Evolutionary conservation across 2,329 filamentous ascomycete species (phyloP).

Genomic region (Aspergillus novofumigatus): DNA sequence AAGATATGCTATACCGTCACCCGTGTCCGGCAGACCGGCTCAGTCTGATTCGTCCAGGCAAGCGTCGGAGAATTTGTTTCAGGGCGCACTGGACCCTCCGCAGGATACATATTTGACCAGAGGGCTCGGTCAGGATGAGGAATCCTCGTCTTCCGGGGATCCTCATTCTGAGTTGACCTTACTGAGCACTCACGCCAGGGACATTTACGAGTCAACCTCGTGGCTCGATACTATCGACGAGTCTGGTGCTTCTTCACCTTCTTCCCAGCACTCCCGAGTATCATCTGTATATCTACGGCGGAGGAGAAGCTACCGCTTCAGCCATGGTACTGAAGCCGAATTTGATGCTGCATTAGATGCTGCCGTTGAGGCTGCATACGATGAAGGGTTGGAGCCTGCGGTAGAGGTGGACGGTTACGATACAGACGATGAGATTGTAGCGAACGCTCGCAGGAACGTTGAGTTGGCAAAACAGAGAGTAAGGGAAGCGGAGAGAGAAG

Average conservation of each 20-base stretch:
- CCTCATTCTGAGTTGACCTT: constrained; percentile 12
- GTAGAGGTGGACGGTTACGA: constrained; percentile 30
- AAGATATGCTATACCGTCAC: constrained; percentile 11
- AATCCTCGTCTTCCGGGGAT: neutral
- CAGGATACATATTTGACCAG: neutral
- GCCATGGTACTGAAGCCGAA: constrained; percentile 75
- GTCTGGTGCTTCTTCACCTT: constrained; percentile 72
- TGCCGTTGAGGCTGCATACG: constrained; percentile 92
- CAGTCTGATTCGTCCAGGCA: constrained; percentile 22
- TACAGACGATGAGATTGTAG: constrained; percentile 31
- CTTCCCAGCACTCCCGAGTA: constrained; percentile 75
- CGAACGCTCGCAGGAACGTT: constrained; percentile 60
- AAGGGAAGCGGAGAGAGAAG: constrained; percentile 68
- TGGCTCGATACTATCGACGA: constrained; percentile 96
- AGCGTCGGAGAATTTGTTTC: constrained; percentile 4
- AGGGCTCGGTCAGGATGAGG: neutral
- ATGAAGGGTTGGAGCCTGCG: constrained; percentile 78
- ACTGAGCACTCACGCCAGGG: constrained; percentile 36
- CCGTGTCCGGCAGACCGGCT: constrained; percentile 40
- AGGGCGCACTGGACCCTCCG: neutral
- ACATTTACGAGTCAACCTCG: constrained; percentile 74
- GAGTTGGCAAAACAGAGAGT: constrained; percentile 73
- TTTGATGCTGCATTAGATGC: constrained; percentile 93
- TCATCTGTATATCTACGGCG: constrained; percentile 66
- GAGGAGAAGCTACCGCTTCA: constrained; percentile 65